Evolutionary conservation across 2,329 filamentous ascomycete genomes (phyloP), one percentile per base, ranked within the genome.

Genomic region (Aspergillus glaucus): DNA sequence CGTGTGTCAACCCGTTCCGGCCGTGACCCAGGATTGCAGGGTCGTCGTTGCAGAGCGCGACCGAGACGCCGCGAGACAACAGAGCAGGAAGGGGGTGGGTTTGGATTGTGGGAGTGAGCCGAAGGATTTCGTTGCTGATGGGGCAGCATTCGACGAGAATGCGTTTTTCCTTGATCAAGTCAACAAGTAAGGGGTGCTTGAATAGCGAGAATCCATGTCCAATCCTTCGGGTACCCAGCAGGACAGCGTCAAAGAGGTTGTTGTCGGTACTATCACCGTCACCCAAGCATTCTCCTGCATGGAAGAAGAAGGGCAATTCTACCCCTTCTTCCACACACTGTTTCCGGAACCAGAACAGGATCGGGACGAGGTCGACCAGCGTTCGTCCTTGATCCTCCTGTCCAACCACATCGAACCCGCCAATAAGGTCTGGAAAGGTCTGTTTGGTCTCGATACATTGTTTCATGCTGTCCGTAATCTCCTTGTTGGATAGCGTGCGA

Each of bases 331-430:
- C 78, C 0, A 81, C 80, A 65, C 90, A 96, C 59, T 86, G 81
- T 67, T 92, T 91, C 55, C 85, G 84, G 77, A 97, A 96, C 89
- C 89, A 96, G 68, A 96, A 92, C 0, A 97, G 74, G 61, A 95
- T 82, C 0, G 91, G 90, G 0, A 92, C 78, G 3, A 95, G 72
- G 56, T 93, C 87, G 26, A 79, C 77, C 22, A 96, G 79, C 0
- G 89, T 79, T 10, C 87, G 80, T 1, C 90, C 91, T 1, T 78
- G 67, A 62, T 94, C 87, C 73, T 96, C 92, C 67, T 92, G 87
- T 0, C 89, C 91, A 4, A 95, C 90, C 8, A 96, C 72, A 67
- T 97, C 92, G 68, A 89, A 96, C 9, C 92, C 92, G 22, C 86
- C 84, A 58, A 96, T 82, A 6, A 94, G 76, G 44, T 90, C 77